phyloP scores from a whole-genome alignment of 768 basidiomycete species.

The Clavaria fumosa region DNA sequence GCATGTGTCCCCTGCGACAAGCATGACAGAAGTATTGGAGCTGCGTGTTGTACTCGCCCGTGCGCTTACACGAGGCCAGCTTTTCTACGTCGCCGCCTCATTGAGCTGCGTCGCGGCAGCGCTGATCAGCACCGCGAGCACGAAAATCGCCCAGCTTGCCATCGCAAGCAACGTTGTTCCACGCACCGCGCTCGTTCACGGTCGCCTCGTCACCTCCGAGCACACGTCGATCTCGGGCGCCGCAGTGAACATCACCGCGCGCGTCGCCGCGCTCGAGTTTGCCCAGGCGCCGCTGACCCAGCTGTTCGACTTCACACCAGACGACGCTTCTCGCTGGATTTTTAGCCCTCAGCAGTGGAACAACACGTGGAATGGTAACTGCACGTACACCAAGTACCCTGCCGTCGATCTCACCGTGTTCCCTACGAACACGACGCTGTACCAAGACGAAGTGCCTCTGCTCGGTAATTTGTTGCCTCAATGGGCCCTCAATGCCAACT shows the following conservation, averaged over 20 bases:
- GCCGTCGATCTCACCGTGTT: constrained; percentile 8
- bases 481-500: constrained; percentile 6
- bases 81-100: constrained; percentile 8
- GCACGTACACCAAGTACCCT: constrained; percentile 4
- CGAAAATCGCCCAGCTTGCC: constrained; percentile 10
- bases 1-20: constrained; percentile 9
- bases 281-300: constrained; percentile 8
- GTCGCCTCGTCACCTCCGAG: constrained; percentile 6
- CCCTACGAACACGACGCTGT: background rate
- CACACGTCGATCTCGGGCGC: constrained; percentile 4
- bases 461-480: constrained; percentile 7
- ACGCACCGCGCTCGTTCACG: constrained; percentile 6
- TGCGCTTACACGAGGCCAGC: constrained; percentile 3
- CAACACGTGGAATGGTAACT: constrained; percentile 9
- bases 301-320: constrained; percentile 9
- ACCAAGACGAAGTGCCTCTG: constrained; percentile 8
- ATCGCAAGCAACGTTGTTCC: constrained; percentile 7
- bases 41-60: constrained; percentile 5
- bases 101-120: constrained; percentile 8
- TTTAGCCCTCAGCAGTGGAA: constrained; percentile 10
- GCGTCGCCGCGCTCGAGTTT: constrained; percentile 7
- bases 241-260: constrained; percentile 2
- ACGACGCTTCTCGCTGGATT: constrained; percentile 7
- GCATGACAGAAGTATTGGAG: constrained; percentile 6
- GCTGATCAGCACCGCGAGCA: constrained; percentile 9